A percentile compares a stretch with the other conserved stretches of the same genome.
Conservation (phyloP, 2,329 filamentous ascomycete genomes). For the Juglanconis juglandina region DNA sequence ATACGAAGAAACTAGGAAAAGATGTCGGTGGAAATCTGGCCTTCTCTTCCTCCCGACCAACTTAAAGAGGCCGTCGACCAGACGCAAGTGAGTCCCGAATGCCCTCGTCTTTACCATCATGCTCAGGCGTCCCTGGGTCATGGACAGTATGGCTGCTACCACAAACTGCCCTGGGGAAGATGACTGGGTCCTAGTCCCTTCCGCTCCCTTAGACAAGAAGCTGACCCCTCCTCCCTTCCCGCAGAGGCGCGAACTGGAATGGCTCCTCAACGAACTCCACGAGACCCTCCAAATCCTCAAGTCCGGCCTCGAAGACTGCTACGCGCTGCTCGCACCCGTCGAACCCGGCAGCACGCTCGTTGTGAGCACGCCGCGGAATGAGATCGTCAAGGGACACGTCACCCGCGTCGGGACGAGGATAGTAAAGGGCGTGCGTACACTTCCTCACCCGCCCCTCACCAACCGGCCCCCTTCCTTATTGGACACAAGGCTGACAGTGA, state of each 20-base stretch:
- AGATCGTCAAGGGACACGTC: constrained; percentile 87
- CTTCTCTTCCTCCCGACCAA: constrained; percentile 47
- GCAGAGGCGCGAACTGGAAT: constrained; percentile 51
- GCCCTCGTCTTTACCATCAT: constrained; percentile 2
- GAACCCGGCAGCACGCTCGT: constrained; percentile 87
- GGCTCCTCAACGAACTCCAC: constrained; percentile 51
- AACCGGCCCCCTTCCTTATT: no score
- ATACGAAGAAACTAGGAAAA: constrained; percentile 15
- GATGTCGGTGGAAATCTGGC: constrained; percentile 61
- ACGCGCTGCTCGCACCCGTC: constrained; percentile 76
- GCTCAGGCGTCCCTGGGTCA: not conserved
- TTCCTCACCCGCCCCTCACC: constrained; percentile 1
- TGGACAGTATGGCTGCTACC: not conserved
- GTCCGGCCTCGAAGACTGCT: constrained; percentile 80
- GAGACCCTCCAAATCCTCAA: constrained; percentile 48
- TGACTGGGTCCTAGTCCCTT: constrained; percentile 11
- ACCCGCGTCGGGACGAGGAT: constrained; percentile 88
- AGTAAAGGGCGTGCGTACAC: constrained; percentile 72
- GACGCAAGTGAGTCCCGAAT: constrained; percentile 43
- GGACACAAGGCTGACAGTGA: not conserved
- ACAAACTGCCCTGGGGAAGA: not conserved
- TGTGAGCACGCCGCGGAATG: constrained; percentile 80
- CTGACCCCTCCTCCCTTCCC: constrained; percentile 14
- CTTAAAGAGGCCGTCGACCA: constrained; percentile 48
- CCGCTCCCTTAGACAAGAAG: not conserved